phyloP scores from a whole-genome alignment of 208 protist species.

The Leptomonas pyrrhocoris region DNA sequence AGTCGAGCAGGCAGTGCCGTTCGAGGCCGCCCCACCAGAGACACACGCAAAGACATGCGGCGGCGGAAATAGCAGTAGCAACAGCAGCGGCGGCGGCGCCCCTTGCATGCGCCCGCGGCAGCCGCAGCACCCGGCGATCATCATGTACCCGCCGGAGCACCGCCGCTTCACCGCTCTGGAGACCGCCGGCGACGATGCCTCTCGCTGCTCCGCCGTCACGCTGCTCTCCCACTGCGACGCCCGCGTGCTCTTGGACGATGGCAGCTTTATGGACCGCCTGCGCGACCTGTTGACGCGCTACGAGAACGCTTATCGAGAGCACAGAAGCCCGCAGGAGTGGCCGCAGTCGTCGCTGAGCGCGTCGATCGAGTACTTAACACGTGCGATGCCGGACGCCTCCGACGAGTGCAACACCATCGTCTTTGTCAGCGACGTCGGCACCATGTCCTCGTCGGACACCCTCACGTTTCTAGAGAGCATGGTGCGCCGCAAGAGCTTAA shows the following conservation, averaged over 20 bases:
- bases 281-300: conserved; percentile 53
- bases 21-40: conserved; percentile 7
- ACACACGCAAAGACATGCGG: not conserved
- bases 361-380: conserved; percentile 74
- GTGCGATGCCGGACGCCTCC: conserved; percentile 60
- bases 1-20: conserved; percentile 26
- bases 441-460: conserved; percentile 44
- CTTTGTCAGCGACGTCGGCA: conserved; percentile 64
- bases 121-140: conserved; percentile 19
- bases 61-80: not conserved
- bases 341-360: conserved; percentile 53
- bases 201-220: conserved; percentile 37
- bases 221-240: conserved; percentile 67
- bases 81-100: not conserved
- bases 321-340: conserved; percentile 45
- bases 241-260: conserved; percentile 46
- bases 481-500: conserved; percentile 85
- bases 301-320: conserved; percentile 66
- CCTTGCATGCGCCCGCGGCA: not conserved
- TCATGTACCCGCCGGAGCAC: conserved; percentile 48
- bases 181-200: conserved; percentile 18
- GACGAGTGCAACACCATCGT: conserved; percentile 75
- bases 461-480: conserved; percentile 69
- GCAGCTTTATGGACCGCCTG: conserved; percentile 54
- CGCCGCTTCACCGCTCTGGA: conserved; percentile 46